A percentile compares a stretch with the other conserved stretches of the same genome.
phyloP scores from a whole-genome alignment of 805 yeast species.

The Yarrowia sp. region DNA sequence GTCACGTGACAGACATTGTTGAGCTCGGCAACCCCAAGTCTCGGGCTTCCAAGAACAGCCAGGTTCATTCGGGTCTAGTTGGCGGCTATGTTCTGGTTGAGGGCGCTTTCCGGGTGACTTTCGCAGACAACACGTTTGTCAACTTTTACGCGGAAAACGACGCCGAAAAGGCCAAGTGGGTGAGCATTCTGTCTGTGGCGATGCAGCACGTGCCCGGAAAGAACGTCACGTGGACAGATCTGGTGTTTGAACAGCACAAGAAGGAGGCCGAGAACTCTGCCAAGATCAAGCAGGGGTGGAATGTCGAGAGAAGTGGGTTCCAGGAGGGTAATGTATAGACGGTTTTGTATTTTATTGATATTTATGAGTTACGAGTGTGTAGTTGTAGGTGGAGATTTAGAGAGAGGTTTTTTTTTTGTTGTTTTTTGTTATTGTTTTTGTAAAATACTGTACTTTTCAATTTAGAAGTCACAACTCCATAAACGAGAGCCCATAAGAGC shows the following conservation, averaged over 20 bases:
- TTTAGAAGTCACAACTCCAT: no score
- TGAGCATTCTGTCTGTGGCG: conserved; percentile 52
- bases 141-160: conserved; percentile 82
- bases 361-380: not conserved
- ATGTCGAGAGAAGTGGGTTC: conserved; percentile 26
- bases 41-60: conserved; percentile 42
- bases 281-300: conserved; percentile 18
- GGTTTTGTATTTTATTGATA: conserved; percentile 3
- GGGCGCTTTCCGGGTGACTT: conserved; percentile 76
- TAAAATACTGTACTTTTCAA: no score
- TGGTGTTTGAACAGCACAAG: conserved; percentile 32
- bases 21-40: conserved; percentile 47
- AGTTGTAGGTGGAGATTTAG: no score
- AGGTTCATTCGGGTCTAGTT: conserved; percentile 59
- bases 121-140: conserved; percentile 80
- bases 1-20: conserved; percentile 64
- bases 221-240: conserved; percentile 34
- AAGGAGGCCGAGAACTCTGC: conserved; percentile 24
- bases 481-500: no score
- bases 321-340: conserved; percentile 4
- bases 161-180: conserved; percentile 70
- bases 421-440: no score
- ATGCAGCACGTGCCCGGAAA: conserved; percentile 39
- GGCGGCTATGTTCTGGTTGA: conserved; percentile 50
- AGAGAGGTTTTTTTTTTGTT: no score